phyloP scores from a whole-genome alignment of 2,329 filamentous ascomycete species.

The Apiospora rasikravindrae region DNA sequence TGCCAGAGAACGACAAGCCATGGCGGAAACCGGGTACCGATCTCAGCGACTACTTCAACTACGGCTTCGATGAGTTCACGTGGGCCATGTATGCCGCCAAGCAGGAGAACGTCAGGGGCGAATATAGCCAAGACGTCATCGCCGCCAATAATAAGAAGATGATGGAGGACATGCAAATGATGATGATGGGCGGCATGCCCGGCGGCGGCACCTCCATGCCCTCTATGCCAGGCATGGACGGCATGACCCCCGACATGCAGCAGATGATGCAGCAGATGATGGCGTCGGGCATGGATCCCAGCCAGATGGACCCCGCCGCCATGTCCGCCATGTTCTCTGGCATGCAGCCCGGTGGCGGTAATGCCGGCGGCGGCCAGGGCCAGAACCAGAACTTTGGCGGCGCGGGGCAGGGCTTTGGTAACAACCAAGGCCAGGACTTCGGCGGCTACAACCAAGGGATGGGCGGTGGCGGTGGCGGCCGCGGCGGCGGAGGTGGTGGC shows the following conservation, averaged over 20 bases:
- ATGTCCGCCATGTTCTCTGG: slow-evolving; percentile 65
- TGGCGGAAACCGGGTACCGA: slow-evolving; percentile 96
- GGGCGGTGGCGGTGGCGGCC: slow-evolving; percentile 27
- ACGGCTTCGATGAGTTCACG: slow-evolving; percentile 97
- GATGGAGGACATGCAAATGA: slow-evolving; percentile 70
- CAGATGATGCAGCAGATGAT: slow-evolving; percentile 75
- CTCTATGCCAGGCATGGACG: slow-evolving; percentile 64
- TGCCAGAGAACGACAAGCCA: slow-evolving; percentile 84
- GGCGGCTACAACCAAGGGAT: slow-evolving; percentile 43
- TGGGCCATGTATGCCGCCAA: slow-evolving; percentile 95
- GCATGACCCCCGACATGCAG: slow-evolving; percentile 70
- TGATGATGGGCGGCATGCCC: slow-evolving; percentile 67
- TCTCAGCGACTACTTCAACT: slow-evolving; percentile 97
- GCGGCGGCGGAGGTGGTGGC: slow-evolving; percentile 3
- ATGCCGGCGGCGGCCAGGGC: slow-evolving; percentile 48
- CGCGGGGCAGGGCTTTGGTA: slow-evolving; percentile 53
- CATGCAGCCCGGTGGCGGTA: slow-evolving; percentile 55
- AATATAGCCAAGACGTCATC: slow-evolving; percentile 72
- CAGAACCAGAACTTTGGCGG: slow-evolving; percentile 59
- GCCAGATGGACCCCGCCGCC: slow-evolving; percentile 66
- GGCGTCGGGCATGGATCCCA: slow-evolving; percentile 67
- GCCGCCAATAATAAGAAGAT: slow-evolving; percentile 77
- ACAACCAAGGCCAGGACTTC: slow-evolving; percentile 58
- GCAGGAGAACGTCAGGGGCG: slow-evolving; percentile 78
- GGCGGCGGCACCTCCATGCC: slow-evolving; percentile 39